Evolutionary conservation across 1,284 basidiomycete genomes (phyloP).

Genomic region (Sporisorium iseilematis-ciliati): DNA sequence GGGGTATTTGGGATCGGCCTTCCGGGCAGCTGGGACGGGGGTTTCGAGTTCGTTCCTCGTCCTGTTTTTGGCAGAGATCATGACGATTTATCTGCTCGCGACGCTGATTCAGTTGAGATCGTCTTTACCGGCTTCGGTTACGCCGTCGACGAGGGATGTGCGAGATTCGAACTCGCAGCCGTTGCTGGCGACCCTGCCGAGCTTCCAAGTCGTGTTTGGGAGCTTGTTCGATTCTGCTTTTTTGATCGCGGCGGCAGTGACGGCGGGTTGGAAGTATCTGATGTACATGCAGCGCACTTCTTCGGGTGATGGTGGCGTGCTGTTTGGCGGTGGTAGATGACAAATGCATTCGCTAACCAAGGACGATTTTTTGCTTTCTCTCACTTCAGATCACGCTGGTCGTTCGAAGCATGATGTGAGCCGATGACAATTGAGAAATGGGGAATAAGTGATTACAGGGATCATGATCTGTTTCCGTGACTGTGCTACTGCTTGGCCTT

Average conservation of each 20-base stretch:
- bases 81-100: slow-evolving; percentile 71
- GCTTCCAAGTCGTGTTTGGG: slow-evolving; percentile 70
- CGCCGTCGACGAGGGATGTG: not conserved
- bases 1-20: slow-evolving; percentile 67
- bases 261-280: slow-evolving; percentile 44
- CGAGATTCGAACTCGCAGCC: slow-evolving; percentile 18
- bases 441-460: no score
- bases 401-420: no score
- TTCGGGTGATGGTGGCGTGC: slow-evolving; percentile 37
- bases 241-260: slow-evolving; percentile 65
- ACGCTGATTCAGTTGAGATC: slow-evolving; percentile 71
- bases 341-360: slow-evolving; percentile 4
- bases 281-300: slow-evolving; percentile 37
- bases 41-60: slow-evolving; percentile 71
- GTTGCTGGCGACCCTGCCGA: slow-evolving; percentile 70
- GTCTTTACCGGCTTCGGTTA: slow-evolving; percentile 51
- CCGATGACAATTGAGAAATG: no score
- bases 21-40: slow-evolving; percentile 70
- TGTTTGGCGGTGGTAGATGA: slow-evolving; percentile 29
- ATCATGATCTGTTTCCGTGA: no score
- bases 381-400: no score
- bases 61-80: slow-evolving; percentile 70
- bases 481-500: no score
- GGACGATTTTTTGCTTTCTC: not conserved
- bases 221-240: slow-evolving; percentile 70